These are phyloP conservation scores for Tillandsia leiboldiana DNA, from an alignment of 176 grass and related monocot species.

Conservation along the genomic window DNA sequence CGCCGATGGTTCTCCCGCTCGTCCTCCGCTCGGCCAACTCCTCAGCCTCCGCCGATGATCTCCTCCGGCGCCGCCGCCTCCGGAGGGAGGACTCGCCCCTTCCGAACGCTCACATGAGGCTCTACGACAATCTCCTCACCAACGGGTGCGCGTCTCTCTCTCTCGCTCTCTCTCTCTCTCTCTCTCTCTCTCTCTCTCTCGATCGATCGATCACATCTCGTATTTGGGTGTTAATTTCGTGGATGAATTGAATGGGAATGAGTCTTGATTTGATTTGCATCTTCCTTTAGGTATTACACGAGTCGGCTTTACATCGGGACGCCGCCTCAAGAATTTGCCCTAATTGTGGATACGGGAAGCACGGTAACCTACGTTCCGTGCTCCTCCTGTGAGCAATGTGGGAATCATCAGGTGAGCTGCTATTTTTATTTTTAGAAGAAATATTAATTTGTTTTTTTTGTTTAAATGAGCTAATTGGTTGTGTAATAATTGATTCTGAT, in stretches of 20 bases:
- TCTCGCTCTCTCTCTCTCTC: background rate
- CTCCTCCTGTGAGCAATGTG: conserved; percentile 87
- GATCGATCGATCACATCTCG: background rate
- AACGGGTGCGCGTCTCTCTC: conserved; percentile 42
- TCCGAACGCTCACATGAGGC: conserved; percentile 81
- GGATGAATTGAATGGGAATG: background rate
- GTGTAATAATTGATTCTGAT: no score
- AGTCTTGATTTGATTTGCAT: conserved; percentile 1
- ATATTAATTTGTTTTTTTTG: no score
- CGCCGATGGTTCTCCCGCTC: conserved; percentile 62
- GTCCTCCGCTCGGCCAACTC: conserved; percentile 51
- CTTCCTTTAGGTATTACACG: conserved; percentile 67
- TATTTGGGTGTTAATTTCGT: background rate
- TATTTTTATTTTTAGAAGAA: background rate
- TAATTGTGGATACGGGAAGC: conserved; percentile 97
- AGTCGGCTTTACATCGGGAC: conserved; percentile 79
- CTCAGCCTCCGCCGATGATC: conserved; percentile 19
- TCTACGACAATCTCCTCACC: conserved; percentile 93
- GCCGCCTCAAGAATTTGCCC: conserved; percentile 81
- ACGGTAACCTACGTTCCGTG: conserved; percentile 98
- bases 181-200: background rate
- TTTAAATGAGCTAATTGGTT: no score
- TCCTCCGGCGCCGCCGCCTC: conserved; percentile 20
- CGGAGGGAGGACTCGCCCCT: conserved; percentile 12
- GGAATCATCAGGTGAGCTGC: conserved; percentile 80